A percentile compares a stretch with the other conserved stretches of the same genome.
Conservation (phyloP, 2,329 filamentous ascomycete species). For the Penicillium rolfsii region DNA sequence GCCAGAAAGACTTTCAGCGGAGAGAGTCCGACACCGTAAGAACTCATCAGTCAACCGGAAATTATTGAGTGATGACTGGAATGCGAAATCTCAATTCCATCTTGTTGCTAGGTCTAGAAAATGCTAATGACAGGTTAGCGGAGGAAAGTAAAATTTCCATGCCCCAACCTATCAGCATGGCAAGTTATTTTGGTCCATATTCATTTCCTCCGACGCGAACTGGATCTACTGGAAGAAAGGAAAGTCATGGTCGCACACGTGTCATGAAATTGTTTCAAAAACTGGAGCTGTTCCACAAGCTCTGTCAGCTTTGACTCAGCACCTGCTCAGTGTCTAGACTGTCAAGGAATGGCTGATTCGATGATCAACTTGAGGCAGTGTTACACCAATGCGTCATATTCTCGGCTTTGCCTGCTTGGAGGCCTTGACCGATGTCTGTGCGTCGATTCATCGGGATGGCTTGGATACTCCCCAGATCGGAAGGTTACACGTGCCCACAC, state of each 20-base stretch:
- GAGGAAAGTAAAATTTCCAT: no score
- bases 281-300: background rate
- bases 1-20: no score
- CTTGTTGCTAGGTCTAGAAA: no score
- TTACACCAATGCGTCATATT: background rate
- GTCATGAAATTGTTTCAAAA: background rate
- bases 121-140: no score
- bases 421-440: background rate
- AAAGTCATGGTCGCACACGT: background rate
- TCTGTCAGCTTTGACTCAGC: background rate
- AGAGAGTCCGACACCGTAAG: no score
- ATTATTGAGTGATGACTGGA: no score
- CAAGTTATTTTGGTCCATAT: no score
- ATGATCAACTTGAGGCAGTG: background rate
- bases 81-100: no score
- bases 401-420: background rate
- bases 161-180: no score
- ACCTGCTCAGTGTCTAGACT: background rate
- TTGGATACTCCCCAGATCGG: background rate
- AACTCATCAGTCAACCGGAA: no score
- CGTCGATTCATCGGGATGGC: background rate
- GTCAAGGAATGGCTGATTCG: background rate
- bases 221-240: background rate
- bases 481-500: background rate
- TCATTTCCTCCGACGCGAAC: background rate